A percentile compares a stretch with the other conserved stretches of the same genome.
Evolutionary conservation across 352 stramenopile genomes (phyloP).

Genomic region (Pythium volutum): DNA sequence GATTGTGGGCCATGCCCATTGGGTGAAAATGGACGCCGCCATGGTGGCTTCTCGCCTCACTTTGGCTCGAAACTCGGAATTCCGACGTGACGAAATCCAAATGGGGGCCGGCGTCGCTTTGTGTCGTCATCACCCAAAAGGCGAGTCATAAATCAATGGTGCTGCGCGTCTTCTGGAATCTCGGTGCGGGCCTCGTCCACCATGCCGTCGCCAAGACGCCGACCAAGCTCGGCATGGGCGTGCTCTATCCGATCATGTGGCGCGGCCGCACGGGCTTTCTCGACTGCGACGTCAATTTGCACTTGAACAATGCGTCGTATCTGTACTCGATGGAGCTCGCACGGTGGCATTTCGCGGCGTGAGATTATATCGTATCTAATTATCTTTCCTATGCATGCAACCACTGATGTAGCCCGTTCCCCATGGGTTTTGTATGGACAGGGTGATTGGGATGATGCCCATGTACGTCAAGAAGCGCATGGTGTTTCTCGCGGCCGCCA

Average conservation of each 20-base stretch:
- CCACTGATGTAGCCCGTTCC: conserved; percentile 2
- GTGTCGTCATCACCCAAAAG: too few relatives aligned
- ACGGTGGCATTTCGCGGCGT: conserved; percentile 79
- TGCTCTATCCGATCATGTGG: conserved; percentile 70
- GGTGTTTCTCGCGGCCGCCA: conserved; percentile 56
- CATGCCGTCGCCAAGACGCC: conserved; percentile 47
- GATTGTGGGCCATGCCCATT: too few relatives aligned
- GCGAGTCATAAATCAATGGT: conserved; percentile 44
- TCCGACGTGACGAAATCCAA: conserved; percentile 19
- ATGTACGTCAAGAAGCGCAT: conserved; percentile 56
- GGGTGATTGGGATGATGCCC: conserved; percentile 45
- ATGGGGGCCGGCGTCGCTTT: too few relatives aligned
- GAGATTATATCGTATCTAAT: conserved; percentile 21
- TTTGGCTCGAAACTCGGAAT: too few relatives aligned
- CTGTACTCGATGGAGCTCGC: conserved; percentile 84
- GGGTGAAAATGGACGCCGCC: too few relatives aligned
- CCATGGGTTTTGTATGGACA: conserved; percentile 7
- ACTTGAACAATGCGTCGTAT: conserved; percentile 85
- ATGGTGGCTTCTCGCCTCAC: too few relatives aligned
- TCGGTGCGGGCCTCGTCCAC: conserved; percentile 40
- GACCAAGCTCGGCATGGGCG: conserved; percentile 38
- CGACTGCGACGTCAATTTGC: conserved; percentile 81
- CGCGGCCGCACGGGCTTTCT: conserved; percentile 56
- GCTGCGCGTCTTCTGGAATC: conserved; percentile 64
- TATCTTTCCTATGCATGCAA: too few relatives aligned